Evolutionary conservation across 306 rosid species (phyloP), one percentile per base, ranked within the genome.

Genomic region (Acacia confusa): DNA sequence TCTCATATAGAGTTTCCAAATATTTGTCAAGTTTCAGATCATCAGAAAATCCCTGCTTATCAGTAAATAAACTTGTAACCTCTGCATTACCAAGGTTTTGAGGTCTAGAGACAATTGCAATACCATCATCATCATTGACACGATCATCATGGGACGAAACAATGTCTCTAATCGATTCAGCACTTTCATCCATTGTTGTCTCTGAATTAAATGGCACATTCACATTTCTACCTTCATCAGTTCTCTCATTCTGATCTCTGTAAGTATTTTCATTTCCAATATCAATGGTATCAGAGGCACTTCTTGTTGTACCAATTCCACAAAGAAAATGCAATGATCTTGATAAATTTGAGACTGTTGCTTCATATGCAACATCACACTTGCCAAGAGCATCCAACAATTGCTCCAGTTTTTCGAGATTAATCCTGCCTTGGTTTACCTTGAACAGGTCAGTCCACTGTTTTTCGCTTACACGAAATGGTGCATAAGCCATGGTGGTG

Each of bases 401-500:
- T 24, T 66, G 82, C 85, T 82, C 84, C 66, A 93, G 82, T 79
- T 79, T 86, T 78, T 85, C 88, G 72, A 24, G 82, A 79, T 78
- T 61, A 53, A 92, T 82, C 72, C 91, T 82, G 68, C 87, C 89
- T 69, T 83, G 43, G 70, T 91, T 89, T 44, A 85, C 84, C 85
- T 81, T 82, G 60, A 95, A 87, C 81, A 88, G 70, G 25, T 89
- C 78, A 40, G 89, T 85, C 98, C 99, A 95, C 78, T 92, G 95
- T 82, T 67, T 88, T 83, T 93, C 90, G 32, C 90, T 79, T 72
- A 92, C 87, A 76, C 76, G 95, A 84, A 87, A 95, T 32, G 99
- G 98, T 32, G 98, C 97, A 82, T 90, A 85, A 76, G 92, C 92
- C 94, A 91, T 87, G 68, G 94, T 76, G 78, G 80, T 86, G 32